Base-by-base conservation (phyloP, 1,284 basidiomycete genomes). In the Ceratobasidium theobromae region DNA sequence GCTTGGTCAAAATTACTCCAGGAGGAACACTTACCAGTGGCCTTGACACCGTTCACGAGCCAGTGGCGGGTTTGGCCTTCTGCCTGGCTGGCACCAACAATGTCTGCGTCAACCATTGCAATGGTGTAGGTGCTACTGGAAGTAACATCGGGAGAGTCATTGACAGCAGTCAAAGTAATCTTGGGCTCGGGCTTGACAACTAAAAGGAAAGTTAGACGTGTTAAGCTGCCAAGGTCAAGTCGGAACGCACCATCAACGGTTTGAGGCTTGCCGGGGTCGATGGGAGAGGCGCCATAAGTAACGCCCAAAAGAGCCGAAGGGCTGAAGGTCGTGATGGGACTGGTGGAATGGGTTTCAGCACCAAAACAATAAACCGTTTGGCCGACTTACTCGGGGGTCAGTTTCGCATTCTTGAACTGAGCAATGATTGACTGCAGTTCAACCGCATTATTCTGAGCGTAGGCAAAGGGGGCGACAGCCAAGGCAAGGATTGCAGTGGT, bases 61-160 rank as follows among this genome's bases (percentile, higher is more conserved):
- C 89, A 93, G 78, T 93, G 91, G 68, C 89, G 83, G 65, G 84
- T 89, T 69, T 84, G 82, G 21, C 82, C 83, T 9, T 76, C 74
- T 45, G 77, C 74, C 66, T 83, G 77, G 70, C 86, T 79, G 38
- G 79, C 74, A 45, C 86, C 87, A 45, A 86, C 84, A 32, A 81
- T 72, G 68, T 84, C 84, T 16, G 86, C 86, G 72, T 92, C 89
- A 38, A 85, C 81, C 85, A 91, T 87, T 35, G 81, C 77, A 52
- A 91, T 72, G n/a, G 88, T 89, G 75, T 81, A 89, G 38, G 73
- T 80, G 16, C 80, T 81, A 49, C 71, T 73, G 40, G 84, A 72
- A 4, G 74, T 65, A 28, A 77, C 76, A 33, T 62, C 57, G 23
- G 57, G 32, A 33, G 80, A 79, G 12, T 78, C 74, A 74, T 83